Evolutionary conservation across 176 grass and related monocot genomes (phyloP), one percentile per base, ranked within the genome.

Genomic region (Musa troglodytarum): DNA sequence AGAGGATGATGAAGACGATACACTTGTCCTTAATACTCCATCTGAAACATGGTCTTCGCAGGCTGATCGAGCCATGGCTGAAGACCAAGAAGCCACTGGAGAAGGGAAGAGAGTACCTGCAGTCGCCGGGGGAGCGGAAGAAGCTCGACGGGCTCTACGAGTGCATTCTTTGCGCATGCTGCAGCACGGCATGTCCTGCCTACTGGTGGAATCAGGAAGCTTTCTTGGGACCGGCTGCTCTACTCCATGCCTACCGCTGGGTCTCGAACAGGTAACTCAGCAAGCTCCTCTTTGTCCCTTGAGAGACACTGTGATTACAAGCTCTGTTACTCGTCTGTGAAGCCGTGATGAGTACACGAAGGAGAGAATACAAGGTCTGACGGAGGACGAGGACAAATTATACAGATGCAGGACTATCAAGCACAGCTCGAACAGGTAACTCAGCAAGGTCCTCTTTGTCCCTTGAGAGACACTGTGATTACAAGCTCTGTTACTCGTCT

Each of bases 151-250:
- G 87, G 62, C 76, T 92, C 59, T 96, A 96, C 78, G 89, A 90
- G 86, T 92, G 89, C 80, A 92, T 96, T 57, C 78, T 96, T 1
- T 88, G 89, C 82, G 81, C 89, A 15, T 92, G 85, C 82, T 92
- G 85, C 78, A 86, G 93, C 81, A 61, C 87, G 5, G 92, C 89
- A 62, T 90, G 89, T 74, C 89, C 87, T 17, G 82, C 85, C 28
- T 96, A 90, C 73, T 92, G 93, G 87, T 92, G 89, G 93, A 96
- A 92, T 76, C 84, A 83, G 1, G 87, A 90, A 82, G 87, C 78
- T 28, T 96, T 90, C 83, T 80, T 79, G 6, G 87, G 89, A 8
- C 93, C 83, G 9, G 83, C 83, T 53, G 83, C 81, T 14, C 73
- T 90, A 69, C 76, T 92, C 19, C 83, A 92, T 72, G 87, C 85